A percentile compares a stretch with the other conserved stretches of the same genome.
Evolutionary conservation across 768 basidiomycete species (phyloP).

Genomic region (Dioszegia crocea): DNA sequence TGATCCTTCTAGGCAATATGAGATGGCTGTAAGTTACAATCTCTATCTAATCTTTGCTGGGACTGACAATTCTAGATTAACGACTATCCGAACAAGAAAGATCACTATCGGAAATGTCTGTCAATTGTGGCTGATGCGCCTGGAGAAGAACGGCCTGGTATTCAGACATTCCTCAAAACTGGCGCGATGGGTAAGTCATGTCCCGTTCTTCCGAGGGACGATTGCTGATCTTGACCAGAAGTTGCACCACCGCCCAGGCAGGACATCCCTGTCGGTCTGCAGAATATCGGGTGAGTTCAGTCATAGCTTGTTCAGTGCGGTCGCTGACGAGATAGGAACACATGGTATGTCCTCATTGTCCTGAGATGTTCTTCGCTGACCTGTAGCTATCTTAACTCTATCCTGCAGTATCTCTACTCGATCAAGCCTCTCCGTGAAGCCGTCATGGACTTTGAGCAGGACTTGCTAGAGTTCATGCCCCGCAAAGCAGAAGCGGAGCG

Average conservation of each 20-base stretch:
- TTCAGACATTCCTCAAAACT: constrained; percentile 33
- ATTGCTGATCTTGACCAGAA: constrained; percentile 13
- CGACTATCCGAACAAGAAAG: constrained; percentile 38
- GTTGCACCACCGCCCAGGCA: constrained; percentile 24
- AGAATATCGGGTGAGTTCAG: constrained; percentile 40
- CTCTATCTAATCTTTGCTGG: background rate
- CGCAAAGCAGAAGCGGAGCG: constrained; percentile 36
- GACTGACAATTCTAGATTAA: constrained; percentile 18
- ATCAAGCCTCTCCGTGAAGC: constrained; percentile 43
- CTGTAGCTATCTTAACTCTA: constrained; percentile 46
- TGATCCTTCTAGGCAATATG: constrained; percentile 34
- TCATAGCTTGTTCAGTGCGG: background rate
- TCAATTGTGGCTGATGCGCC: constrained; percentile 35
- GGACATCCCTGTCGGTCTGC: constrained; percentile 42
- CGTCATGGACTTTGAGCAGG: constrained; percentile 33
- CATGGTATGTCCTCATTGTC: constrained; percentile 31
- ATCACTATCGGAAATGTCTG: constrained; percentile 38
- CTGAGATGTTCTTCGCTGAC: background rate
- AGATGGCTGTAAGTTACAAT: constrained; percentile 30
- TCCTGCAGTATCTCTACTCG: constrained; percentile 47
- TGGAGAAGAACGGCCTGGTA: constrained; percentile 29
- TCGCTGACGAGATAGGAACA: constrained; percentile 37
- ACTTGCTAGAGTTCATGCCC: background rate
- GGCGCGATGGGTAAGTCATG: constrained; percentile 23
- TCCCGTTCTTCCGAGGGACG: background rate